A percentile compares a stretch with the other conserved stretches of the same genome.
phyloP scores from a whole-genome alignment of 2,329 filamentous ascomycete species.

The Aspergillus novofumigatus region DNA sequence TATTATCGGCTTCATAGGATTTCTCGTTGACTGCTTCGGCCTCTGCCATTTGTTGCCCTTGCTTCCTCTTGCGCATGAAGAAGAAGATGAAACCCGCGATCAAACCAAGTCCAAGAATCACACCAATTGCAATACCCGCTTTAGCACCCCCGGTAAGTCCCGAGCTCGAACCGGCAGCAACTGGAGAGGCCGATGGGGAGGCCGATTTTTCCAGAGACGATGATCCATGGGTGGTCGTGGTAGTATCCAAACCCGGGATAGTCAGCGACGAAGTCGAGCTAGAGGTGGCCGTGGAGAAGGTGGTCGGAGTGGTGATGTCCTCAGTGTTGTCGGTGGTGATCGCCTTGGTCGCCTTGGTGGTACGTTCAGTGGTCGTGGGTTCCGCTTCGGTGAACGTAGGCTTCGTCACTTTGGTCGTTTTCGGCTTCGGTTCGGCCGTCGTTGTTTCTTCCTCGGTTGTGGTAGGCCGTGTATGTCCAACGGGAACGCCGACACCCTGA shows the following conservation, averaged over 20 bases:
- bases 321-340: conserved; percentile 1
- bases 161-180: conserved; percentile 24
- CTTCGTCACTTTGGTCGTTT: conserved; percentile 5
- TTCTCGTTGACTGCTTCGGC: conserved; percentile 62
- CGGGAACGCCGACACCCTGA: conserved; percentile 28
- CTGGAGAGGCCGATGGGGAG: conserved; percentile 21
- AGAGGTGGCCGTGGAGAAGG: conserved; percentile 19
- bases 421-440: background rate
- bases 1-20: conserved; percentile 29
- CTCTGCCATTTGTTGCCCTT: conserved; percentile 46
- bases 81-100: conserved; percentile 68
- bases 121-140: conserved; percentile 80
- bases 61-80: conserved; percentile 68
- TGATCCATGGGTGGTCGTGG: conserved; percentile 9
- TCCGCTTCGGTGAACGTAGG: conserved; percentile 12
- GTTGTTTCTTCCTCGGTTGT: conserved; percentile 5
- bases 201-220: conserved; percentile 18
- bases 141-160: conserved; percentile 50
- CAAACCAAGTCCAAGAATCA: conserved; percentile 64
- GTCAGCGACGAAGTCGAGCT: conserved; percentile 16
- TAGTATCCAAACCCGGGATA: conserved; percentile 16
- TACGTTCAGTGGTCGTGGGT: conserved; percentile 5
- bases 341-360: conserved; percentile 2
- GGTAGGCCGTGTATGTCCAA: conserved; percentile 13
- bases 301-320: conserved; percentile 12